These are phyloP conservation scores for Talaromyces sp. DNA, from an alignment of 2,329 filamentous ascomycete species.

Conservation along the genomic window DNA sequence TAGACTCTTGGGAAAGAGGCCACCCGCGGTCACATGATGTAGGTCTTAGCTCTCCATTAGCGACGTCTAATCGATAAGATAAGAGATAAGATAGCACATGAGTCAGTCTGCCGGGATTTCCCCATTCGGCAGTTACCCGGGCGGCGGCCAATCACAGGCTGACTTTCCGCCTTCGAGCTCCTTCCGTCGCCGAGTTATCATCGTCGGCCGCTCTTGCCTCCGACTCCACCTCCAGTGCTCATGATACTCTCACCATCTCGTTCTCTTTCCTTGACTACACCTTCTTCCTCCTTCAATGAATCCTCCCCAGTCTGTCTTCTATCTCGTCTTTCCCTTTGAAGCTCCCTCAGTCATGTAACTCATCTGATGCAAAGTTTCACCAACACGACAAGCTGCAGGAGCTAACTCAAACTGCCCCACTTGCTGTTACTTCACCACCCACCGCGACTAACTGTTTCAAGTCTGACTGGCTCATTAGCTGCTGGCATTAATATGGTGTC, in stretches of 20 bases:
- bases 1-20: too few species aligned
- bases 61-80: neutral
- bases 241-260: neutral
- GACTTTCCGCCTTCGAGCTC: neutral
- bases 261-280: neutral
- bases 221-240: neutral
- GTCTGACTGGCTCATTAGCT: conserved; percentile 29
- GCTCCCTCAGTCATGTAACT: conserved; percentile 3
- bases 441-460: conserved; percentile 16
- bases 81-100: neutral
- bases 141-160: neutral
- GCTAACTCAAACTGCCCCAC: conserved; percentile 22
- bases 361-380: conserved; percentile 9
- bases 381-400: conserved; percentile 18
- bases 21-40: conserved; percentile 5
- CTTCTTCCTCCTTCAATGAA: neutral
- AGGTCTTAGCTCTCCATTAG: neutral
- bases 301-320: neutral
- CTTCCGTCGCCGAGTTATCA: conserved; percentile 1
- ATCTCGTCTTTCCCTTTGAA: neutral
- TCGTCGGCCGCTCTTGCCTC: conserved; percentile 6
- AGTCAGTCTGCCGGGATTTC: conserved; percentile 1
- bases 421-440: conserved; percentile 16
- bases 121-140: neutral
- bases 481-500: conserved; percentile 36